These are phyloP conservation scores for Agrostemma githago DNA, from an alignment of 148 eudicot genomes.

Conservation along the genomic window DNA sequence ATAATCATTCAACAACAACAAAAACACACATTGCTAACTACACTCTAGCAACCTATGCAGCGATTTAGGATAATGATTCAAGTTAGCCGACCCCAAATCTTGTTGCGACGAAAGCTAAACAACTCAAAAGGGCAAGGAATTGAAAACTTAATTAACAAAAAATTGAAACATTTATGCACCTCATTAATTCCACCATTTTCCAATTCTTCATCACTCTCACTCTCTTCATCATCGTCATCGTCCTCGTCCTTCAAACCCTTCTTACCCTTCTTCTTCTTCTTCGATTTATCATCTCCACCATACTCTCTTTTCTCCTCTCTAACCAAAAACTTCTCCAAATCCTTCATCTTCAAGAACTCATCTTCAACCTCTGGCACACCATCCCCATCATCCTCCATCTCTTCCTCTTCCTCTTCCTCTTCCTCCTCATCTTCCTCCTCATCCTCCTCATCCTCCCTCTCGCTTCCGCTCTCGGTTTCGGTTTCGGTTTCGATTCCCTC, in stretches of 20 bases:
- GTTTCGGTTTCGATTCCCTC: conserved; percentile 28
- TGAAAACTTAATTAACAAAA: background rate
- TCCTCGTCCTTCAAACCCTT: conserved; percentile 32
- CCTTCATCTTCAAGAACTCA: conserved; percentile 71
- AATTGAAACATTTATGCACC: conserved; percentile 15
- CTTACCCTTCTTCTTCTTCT: conserved; percentile 25
- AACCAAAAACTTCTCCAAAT: conserved; percentile 62
- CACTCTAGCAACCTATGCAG: too few species aligned
- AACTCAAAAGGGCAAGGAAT: background rate
- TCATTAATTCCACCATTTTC: conserved; percentile 28
- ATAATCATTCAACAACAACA: too few species aligned
- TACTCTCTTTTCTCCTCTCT: conserved; percentile 68
- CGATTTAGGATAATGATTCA: too few species aligned
- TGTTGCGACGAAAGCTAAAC: background rate
- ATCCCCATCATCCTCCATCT: conserved; percentile 31
- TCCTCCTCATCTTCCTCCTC: conserved; percentile 36
- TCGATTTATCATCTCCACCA: conserved; percentile 34
- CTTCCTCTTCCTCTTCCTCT: conserved; percentile 36
- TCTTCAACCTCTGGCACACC: conserved; percentile 66
- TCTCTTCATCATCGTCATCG: conserved; percentile 36
- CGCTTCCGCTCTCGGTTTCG: conserved; percentile 27
- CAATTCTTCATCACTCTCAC: conserved; percentile 11
- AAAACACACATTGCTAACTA: too few species aligned
- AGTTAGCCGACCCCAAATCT: too few species aligned
- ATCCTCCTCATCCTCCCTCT: conserved; percentile 28